Conservation (phyloP, 2,329 filamentous ascomycete species). For the Thermomyces lanuginosus region DNA sequence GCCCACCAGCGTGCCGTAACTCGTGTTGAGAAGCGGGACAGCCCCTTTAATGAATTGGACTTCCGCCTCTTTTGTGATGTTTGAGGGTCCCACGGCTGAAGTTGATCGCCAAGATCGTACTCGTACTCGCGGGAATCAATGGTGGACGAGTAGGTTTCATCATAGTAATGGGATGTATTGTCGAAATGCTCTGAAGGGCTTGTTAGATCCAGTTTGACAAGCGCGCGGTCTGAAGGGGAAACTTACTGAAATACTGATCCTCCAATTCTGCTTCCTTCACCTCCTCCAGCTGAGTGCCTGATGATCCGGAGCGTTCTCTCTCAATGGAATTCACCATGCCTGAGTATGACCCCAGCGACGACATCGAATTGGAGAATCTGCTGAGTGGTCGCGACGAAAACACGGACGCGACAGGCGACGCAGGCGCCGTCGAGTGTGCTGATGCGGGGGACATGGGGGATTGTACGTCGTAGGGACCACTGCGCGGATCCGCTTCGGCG, state of each 20-base stretch:
- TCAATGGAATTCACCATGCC: conserved; percentile 32
- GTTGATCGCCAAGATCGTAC: conserved; percentile 38
- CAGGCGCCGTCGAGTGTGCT: conserved; percentile 21
- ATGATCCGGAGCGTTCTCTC: conserved; percentile 33
- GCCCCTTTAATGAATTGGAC: conserved; percentile 34
- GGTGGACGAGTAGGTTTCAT: conserved; percentile 16
- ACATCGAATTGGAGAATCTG: conserved; percentile 49
- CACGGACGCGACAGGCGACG: conserved; percentile 24
- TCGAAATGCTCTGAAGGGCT: conserved; percentile 12
- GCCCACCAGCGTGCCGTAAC: conserved; percentile 41
- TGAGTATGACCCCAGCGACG: conserved; percentile 52
- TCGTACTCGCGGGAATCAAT: conserved; percentile 19
- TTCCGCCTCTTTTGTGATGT: conserved; percentile 37
- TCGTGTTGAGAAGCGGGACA: conserved; percentile 49
- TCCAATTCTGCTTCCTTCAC: conserved; percentile 60
- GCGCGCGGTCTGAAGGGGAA: no score
- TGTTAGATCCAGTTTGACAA: no score
- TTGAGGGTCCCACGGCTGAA: no score
- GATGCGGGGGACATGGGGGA: conserved; percentile 14
- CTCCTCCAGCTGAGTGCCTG: conserved; percentile 57
- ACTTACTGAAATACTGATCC: conserved; percentile 59
- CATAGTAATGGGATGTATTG: conserved; percentile 10
- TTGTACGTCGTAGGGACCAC: conserved; percentile 1
- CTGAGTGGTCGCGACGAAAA: conserved; percentile 24
- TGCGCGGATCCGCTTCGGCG: conserved; percentile 9